These are phyloP conservation scores for Zopfia rhizophila DNA, from an alignment of 2,329 filamentous ascomycete genomes.

Conservation along the genomic window DNA sequence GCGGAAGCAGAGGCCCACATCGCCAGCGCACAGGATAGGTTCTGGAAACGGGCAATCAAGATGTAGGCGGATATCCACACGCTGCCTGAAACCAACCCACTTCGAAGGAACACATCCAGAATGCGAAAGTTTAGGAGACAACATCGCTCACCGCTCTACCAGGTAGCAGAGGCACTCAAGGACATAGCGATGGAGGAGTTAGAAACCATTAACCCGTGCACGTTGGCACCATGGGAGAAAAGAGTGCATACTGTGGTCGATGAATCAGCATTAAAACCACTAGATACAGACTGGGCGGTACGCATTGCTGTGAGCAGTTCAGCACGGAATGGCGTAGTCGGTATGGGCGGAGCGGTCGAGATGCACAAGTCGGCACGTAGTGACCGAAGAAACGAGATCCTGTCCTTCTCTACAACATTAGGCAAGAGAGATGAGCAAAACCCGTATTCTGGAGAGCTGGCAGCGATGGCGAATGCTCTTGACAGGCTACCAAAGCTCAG, in stretches of 20 bases:
- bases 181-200: conserved; percentile 20
- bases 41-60: conserved; percentile 23
- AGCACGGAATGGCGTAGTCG: conserved; percentile 16
- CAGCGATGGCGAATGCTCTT: conserved; percentile 14
- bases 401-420: conserved; percentile 18
- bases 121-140: conserved; percentile 22
- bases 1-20: conserved; percentile 24
- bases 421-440: conserved; percentile 23
- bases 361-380: too few relatives aligned
- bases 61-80: conserved; percentile 20
- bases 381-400: conserved; percentile 16
- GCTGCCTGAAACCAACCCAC: conserved; percentile 21
- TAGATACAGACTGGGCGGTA: conserved; percentile 18
- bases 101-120: conserved; percentile 16
- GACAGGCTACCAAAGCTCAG: conserved; percentile 15
- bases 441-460: conserved; percentile 14
- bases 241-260: conserved; percentile 20
- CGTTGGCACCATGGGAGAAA: conserved; percentile 20
- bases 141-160: conserved; percentile 14
- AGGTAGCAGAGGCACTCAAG: conserved; percentile 17
- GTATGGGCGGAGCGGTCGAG: conserved; percentile 18
- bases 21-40: conserved; percentile 18
- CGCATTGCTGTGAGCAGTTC: conserved; percentile 22
- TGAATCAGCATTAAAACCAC: conserved; percentile 12
- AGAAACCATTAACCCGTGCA: conserved; percentile 17